Percentiles rank a stretch among this genome's conserved stretches.
These are phyloP conservation scores for Paspalum vaginatum DNA, from an alignment of 176 grass and related monocot species.

Conservation along the genomic window DNA sequence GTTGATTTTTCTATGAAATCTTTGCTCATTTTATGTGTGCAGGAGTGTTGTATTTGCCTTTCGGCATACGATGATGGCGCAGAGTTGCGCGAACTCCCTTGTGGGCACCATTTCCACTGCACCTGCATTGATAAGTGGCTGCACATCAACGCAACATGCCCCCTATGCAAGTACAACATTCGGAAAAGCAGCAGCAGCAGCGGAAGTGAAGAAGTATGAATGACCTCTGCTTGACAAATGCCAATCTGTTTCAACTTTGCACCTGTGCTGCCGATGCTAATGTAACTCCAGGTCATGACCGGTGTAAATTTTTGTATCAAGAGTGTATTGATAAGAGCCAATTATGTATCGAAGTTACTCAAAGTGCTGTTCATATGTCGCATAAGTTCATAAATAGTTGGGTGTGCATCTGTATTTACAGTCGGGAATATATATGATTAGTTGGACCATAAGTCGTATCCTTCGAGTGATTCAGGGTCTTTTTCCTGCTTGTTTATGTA, in stretches of 20 bases:
- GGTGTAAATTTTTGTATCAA: constrained; percentile 61
- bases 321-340: constrained; percentile 37
- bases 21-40: constrained; percentile 21
- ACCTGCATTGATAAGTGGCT: constrained; percentile 82
- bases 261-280: constrained; percentile 24
- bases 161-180: constrained; percentile 85
- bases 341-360: constrained; percentile 32
- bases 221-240: constrained; percentile 4
- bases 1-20: background rate
- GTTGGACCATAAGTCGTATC: constrained; percentile 10
- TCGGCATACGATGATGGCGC: constrained; percentile 73
- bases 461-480: background rate
- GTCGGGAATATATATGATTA: constrained; percentile 33
- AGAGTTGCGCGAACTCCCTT: constrained; percentile 75
- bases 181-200: constrained; percentile 65
- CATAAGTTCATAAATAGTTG: constrained; percentile 40
- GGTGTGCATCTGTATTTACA: constrained; percentile 35
- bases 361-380: constrained; percentile 41
- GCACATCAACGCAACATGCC: constrained; percentile 79
- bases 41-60: constrained; percentile 90
- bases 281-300: constrained; percentile 35
- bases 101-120: constrained; percentile 83
- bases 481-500: background rate
- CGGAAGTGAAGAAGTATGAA: constrained; percentile 71
- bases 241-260: background rate